These are phyloP conservation scores for Pichia sp. DNA, from an alignment of 1,139 yeast genomes.

Conservation along the genomic window DNA sequence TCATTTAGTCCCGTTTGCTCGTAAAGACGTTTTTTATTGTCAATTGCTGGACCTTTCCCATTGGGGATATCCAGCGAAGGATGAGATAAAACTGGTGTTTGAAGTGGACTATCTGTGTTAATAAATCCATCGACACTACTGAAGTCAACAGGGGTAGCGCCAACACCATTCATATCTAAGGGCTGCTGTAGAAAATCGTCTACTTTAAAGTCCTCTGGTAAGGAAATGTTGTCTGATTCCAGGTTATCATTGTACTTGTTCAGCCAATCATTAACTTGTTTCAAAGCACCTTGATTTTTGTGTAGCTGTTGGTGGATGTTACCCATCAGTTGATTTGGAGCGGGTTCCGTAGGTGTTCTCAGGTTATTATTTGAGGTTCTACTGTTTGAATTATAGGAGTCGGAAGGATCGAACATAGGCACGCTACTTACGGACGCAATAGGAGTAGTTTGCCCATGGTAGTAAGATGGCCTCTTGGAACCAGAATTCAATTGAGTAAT, in stretches of 20 bases:
- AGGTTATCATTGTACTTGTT: conserved; percentile 34
- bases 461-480: neutral
- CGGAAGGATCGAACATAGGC: neutral
- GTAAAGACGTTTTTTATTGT: conserved; percentile 1
- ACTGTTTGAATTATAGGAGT: neutral
- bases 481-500: neutral
- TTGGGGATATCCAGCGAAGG: conserved; percentile 3
- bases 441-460: neutral
- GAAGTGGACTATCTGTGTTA: conserved; percentile 9
- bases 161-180: conserved; percentile 20
- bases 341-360: conserved; percentile 3
- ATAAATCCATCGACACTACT: conserved; percentile 16
- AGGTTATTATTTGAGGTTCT: conserved; percentile 3
- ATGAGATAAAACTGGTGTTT: conserved; percentile 8
- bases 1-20: neutral
- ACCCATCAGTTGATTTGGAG: conserved; percentile 24
- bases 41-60: neutral
- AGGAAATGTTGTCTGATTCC: conserved; percentile 18
- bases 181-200: conserved; percentile 34
- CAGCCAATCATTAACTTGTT: conserved; percentile 58
- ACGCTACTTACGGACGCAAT: neutral
- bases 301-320: conserved; percentile 35
- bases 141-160: conserved; percentile 17
- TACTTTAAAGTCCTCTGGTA: conserved; percentile 29
- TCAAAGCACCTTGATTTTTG: conserved; percentile 52